Percentiles rank a stretch among this genome's conserved stretches.
Conservation (phyloP, 176 grass and related monocot species). For the Lolium perenne region DNA sequence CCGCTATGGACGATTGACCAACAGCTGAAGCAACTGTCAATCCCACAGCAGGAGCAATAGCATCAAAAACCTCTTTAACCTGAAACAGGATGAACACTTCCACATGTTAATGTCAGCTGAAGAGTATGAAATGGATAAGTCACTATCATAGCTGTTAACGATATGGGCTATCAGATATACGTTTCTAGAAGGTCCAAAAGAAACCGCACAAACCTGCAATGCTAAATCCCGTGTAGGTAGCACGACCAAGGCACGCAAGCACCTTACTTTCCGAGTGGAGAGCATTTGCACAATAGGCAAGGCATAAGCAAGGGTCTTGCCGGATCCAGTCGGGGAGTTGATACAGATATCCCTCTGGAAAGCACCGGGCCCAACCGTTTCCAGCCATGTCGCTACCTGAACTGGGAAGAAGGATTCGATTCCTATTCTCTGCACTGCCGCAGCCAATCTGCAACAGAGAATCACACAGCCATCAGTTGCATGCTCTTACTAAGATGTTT, state of each 20-base stretch:
- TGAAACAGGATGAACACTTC: slow-evolving; percentile 41
- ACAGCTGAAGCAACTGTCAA: slow-evolving; percentile 83
- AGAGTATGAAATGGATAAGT: slow-evolving; percentile 10
- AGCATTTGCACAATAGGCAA: slow-evolving; percentile 86
- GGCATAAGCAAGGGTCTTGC: slow-evolving; percentile 88
- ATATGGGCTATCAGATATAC: not conserved
- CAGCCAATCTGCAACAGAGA: slow-evolving; percentile 58
- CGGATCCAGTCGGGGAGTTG: slow-evolving; percentile 93
- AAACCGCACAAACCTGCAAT: slow-evolving; percentile 66
- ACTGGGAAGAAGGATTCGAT: slow-evolving; percentile 75
- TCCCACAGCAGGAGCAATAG: slow-evolving; percentile 79
- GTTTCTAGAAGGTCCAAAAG: slow-evolving; percentile 28
- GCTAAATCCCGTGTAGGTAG: slow-evolving; percentile 90
- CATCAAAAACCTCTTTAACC: slow-evolving; percentile 95
- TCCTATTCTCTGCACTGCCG: slow-evolving; percentile 64
- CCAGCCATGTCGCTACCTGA: slow-evolving; percentile 79
- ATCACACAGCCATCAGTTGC: not conserved
- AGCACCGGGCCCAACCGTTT: slow-evolving; percentile 81
- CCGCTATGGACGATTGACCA: slow-evolving; percentile 84
- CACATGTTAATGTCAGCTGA: too few relatives aligned
- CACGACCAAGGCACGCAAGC: slow-evolving; percentile 82
- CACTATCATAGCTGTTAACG: not conserved
- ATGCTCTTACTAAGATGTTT: too few relatives aligned
- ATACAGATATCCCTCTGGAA: slow-evolving; percentile 97
- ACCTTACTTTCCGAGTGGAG: slow-evolving; percentile 61